Evolutionary conservation across 768 basidiomycete species (phyloP).

Genomic region (Tylopilus felleus): DNA sequence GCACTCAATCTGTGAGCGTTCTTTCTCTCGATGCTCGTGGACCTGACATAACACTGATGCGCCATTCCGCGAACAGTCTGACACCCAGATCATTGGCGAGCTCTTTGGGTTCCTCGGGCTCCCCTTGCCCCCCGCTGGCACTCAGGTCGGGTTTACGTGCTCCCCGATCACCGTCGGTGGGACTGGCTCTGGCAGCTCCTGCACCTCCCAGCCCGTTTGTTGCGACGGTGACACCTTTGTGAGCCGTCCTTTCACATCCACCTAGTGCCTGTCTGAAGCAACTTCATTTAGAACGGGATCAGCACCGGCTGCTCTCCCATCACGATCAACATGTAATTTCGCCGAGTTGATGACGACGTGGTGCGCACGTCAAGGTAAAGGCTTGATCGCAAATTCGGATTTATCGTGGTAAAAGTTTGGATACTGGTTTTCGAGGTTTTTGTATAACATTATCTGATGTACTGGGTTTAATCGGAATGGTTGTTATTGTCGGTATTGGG

Average conservation of each 20-base stretch:
- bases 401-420: no score
- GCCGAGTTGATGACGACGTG: neutral
- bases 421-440: no score
- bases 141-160: slow-evolving; percentile 1
- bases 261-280: neutral
- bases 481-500: no score
- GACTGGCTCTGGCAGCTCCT: neutral
- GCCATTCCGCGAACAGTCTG: neutral
- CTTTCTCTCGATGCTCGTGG: neutral
- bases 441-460: no score
- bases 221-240: neutral
- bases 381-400: no score
- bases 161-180: neutral
- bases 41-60: neutral
- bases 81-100: neutral
- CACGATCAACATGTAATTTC: slow-evolving; percentile 1
- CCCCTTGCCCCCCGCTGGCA: neutral
- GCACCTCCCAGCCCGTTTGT: neutral
- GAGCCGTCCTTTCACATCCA: neutral
- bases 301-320: neutral
- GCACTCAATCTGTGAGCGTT: neutral
- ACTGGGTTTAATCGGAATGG: no score
- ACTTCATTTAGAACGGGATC: neutral
- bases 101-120: neutral
- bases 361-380: no score